A percentile compares a stretch with the other conserved stretches of the same genome.
Conservation (phyloP, 352 stramenopile species). For the Plasmopara halstedii region DNA sequence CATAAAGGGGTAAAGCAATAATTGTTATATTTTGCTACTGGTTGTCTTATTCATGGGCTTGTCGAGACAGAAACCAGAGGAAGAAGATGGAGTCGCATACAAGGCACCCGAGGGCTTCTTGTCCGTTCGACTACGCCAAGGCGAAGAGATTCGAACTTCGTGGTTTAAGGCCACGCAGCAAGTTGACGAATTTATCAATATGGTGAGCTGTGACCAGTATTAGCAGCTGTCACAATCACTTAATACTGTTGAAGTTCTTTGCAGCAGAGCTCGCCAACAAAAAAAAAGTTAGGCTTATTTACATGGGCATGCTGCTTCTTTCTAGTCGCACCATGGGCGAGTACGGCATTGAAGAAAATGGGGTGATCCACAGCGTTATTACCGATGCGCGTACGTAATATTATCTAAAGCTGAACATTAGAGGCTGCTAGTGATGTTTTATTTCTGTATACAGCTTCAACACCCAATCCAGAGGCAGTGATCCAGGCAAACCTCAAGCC, state of each 20-base stretch:
- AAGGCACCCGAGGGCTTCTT: conserved; percentile 41
- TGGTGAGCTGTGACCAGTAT: conserved; percentile 7
- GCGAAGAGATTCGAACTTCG: conserved; percentile 36
- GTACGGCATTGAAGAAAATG: conserved; percentile 67
- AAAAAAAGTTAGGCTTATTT: conserved; percentile 70
- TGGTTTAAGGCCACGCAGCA: conserved; percentile 63
- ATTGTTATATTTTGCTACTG: neutral
- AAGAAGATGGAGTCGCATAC: conserved; percentile 3
- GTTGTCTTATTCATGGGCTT: neutral
- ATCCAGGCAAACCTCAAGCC: conserved; percentile 45
- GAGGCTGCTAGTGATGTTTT: conserved; percentile 9
- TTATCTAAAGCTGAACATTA: conserved; percentile 5
- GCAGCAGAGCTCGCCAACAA: conserved; percentile 34
- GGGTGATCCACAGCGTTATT: conserved; percentile 71
- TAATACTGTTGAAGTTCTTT: conserved; percentile 45
- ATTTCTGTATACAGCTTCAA: conserved; percentile 24
- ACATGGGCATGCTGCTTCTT: conserved; percentile 75
- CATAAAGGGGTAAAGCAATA: conserved; percentile 6
- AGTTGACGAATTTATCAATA: conserved; percentile 52
- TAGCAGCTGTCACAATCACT: neutral
- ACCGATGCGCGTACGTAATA: conserved; percentile 52
- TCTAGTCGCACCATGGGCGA: conserved; percentile 57
- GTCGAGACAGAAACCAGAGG: conserved; percentile 11
- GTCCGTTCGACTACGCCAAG: conserved; percentile 50
- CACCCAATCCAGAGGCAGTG: conserved; percentile 32